Evolutionary conservation across 805 yeast genomes (phyloP), one percentile per base, ranked within the genome.

Genomic region (Kuraishia capsulata): DNA sequence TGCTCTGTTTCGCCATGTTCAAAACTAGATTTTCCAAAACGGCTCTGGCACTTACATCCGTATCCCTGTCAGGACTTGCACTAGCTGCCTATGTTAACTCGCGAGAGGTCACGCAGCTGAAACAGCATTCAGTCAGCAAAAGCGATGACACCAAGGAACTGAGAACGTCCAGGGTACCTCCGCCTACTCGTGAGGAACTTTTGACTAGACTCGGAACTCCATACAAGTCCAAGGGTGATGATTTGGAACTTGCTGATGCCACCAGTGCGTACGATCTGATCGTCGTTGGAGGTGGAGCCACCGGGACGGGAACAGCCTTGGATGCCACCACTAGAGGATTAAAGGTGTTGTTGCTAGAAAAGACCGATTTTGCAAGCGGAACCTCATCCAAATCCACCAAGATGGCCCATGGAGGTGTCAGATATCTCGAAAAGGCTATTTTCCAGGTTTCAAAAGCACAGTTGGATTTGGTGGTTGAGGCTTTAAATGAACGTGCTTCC

Each of bases 321-420:
- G 97, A 89, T 62, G 96, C 96, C 28, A 74, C 81, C 21, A 74
- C 94, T 32, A 73, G 97, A 60, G 97, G 97, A 35, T 73, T 88
- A 49, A 84, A 86, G 53, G 96, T 87, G 32, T 84, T 94, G 37
- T 60, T 89, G 41, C 72, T 89, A 42, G 97, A 89, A 61, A 81
- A 81, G 55, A 78, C 76, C 46, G 97, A 89, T 65, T 89, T 83
- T 55, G 95, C 96, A 5, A 71, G 87, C 8, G 96, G 96, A 31
- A 90, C 97, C 13, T 83, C 95, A 6, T 87, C 96, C 26, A 84
- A 88, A 53, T 84, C 95, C 13, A 89, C 97, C 36, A 89, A 89
- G 65, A 84, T 89, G 79, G 96, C 95, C 33, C 97, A 89, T 57
- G 97, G 97, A 48, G 97, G 97, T 58, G 96, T 89, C 32, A 72